phyloP scores from a whole-genome alignment of 2,329 filamentous ascomycete genomes.

The Penicillium hordei region DNA sequence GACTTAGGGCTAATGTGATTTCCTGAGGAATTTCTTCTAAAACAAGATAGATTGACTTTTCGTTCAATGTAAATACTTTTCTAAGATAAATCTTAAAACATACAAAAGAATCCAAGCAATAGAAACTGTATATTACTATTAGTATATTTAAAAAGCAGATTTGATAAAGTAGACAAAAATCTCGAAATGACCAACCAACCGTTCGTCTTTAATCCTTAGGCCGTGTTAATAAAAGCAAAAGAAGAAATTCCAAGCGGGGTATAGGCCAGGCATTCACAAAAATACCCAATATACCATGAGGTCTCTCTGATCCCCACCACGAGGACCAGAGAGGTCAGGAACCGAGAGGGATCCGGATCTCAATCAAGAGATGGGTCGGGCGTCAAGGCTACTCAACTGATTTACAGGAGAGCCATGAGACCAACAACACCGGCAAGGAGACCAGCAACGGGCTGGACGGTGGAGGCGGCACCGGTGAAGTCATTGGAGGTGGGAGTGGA shows the following conservation, averaged over 20 bases:
- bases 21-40: not conserved
- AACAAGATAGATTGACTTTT: not conserved
- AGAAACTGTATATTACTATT: conserved; percentile 25
- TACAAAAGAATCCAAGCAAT: conserved; percentile 6
- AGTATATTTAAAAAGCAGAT: conserved; percentile 8
- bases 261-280: conserved; percentile 7
- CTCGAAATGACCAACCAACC: conserved; percentile 27
- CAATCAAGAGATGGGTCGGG: not conserved
- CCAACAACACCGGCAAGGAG: conserved; percentile 40
- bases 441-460: conserved; percentile 37
- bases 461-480: conserved; percentile 39
- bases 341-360: not conserved
- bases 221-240: conserved; percentile 4
- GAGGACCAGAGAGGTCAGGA: conserved; percentile 11
- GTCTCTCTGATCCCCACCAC: conserved; percentile 20
- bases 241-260: conserved; percentile 13
- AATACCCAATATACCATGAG: conserved; percentile 2
- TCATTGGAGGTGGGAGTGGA: conserved; percentile 10
- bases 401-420: conserved; percentile 42
- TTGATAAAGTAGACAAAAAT: conserved; percentile 15
- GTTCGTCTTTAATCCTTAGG: not conserved
- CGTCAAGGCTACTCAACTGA: conserved; percentile 12
- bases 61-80: not conserved
- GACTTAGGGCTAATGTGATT: not conserved
- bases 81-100: not conserved